phyloP scores from a whole-genome alignment of 2,329 filamentous ascomycete species.

The Colletotrichum theobromicola region DNA sequence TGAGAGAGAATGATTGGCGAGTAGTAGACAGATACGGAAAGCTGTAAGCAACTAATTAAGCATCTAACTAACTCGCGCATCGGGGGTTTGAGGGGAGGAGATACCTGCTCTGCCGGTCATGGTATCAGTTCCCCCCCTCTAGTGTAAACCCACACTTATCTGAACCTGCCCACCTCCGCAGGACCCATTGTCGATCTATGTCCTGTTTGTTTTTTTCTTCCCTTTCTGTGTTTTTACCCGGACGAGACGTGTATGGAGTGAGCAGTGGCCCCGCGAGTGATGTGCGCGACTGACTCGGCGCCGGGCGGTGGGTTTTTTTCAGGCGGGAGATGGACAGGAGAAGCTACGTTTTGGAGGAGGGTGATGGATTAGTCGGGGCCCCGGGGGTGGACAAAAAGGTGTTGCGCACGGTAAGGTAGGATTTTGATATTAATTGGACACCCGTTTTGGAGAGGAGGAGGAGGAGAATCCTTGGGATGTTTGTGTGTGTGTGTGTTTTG shows the following conservation, averaged over 20 bases:
- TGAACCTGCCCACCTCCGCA: not conserved
- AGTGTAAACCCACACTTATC: not conserved
- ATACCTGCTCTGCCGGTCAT: not conserved
- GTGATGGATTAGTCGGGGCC: not conserved
- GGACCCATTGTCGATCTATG: not conserved
- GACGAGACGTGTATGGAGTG: not conserved
- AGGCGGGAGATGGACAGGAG: conserved; percentile 15
- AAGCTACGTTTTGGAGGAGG: not conserved
- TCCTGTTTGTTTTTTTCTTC: not conserved
- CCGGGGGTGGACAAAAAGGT: not conserved
- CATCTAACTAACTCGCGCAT: not conserved
- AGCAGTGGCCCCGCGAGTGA: not conserved
- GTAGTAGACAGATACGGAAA: not conserved
- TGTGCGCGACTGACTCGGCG: not conserved
- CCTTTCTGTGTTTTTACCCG: not conserved
- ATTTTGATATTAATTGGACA: not conserved
- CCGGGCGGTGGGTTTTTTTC: not conserved
- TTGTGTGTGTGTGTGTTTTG: not conserved
- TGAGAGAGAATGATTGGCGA: not conserved
- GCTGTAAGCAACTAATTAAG: no score
- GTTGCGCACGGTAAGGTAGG: not conserved
- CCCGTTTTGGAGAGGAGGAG: not conserved
- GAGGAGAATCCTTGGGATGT: not conserved
- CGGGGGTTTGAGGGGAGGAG: not conserved
- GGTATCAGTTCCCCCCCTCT: not conserved